A percentile compares a stretch with the other conserved stretches of the same genome.
These are phyloP conservation scores for Omphalea diandra DNA, from an alignment of 441 rosid genomes.

Conservation along the genomic window DNA sequence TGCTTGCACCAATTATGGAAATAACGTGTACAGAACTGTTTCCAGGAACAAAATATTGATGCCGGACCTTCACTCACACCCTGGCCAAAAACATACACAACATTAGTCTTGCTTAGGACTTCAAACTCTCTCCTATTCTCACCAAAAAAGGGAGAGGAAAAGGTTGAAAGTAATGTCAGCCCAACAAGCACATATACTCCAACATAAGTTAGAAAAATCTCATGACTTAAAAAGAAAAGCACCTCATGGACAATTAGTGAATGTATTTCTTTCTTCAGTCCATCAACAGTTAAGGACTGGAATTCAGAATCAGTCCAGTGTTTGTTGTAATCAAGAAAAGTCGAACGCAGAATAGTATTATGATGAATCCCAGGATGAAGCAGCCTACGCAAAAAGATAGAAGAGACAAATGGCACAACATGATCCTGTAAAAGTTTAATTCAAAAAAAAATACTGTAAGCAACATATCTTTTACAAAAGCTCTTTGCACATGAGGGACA, in stretches of 20 bases:
- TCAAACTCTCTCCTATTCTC: constrained; percentile 17
- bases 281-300: constrained; percentile 76
- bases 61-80: constrained; percentile 53
- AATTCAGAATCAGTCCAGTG: constrained; percentile 88
- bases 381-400: constrained; percentile 78
- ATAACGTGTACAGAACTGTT: constrained; percentile 70
- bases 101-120: constrained; percentile 25
- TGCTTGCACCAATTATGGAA: constrained; percentile 83
- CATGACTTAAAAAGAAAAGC: not conserved
- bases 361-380: constrained; percentile 85
- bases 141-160: constrained; percentile 17
- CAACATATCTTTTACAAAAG: constrained; percentile 3
- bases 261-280: constrained; percentile 78
- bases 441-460: constrained; percentile 14
- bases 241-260: constrained; percentile 87
- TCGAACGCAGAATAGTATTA: constrained; percentile 54
- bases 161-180: not conserved
- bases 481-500: constrained; percentile 1
- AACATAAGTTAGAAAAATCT: not conserved
- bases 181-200: not conserved
- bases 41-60: constrained; percentile 73
- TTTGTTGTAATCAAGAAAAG: constrained; percentile 76
- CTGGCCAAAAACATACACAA: constrained; percentile 43
- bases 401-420: constrained; percentile 69
- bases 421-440: constrained; percentile 61